phyloP scores from a whole-genome alignment of 192 early-diverging fungal species.

The Tieghemiomyces parasiticus region DNA sequence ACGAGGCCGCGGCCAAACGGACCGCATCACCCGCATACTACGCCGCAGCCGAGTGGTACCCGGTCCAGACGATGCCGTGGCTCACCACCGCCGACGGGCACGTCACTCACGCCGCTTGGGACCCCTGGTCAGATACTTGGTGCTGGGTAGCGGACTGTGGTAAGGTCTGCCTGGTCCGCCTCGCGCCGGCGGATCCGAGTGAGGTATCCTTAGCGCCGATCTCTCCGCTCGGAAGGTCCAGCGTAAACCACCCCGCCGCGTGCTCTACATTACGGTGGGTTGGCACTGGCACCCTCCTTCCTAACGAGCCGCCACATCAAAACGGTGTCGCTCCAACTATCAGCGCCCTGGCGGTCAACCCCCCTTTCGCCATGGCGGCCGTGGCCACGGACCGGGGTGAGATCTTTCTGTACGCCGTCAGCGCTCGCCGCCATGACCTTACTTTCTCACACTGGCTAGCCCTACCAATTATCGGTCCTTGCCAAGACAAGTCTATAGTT shows the following conservation, averaged over 20 bases:
- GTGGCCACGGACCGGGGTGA: constrained; percentile 18
- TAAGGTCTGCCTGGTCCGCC: neutral
- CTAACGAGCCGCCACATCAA: neutral
- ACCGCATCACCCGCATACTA: no score
- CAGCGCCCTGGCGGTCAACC: constrained; percentile 17
- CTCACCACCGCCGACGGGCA: neutral
- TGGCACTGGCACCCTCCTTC: constrained; percentile 11
- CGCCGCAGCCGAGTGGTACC: no score
- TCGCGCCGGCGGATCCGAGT: neutral
- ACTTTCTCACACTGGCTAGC: neutral
- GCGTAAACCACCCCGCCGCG: constrained; percentile 15
- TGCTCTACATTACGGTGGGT: no score
- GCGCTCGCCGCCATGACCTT: neutral
- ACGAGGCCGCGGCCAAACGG: no score
- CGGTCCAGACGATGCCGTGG: no score
- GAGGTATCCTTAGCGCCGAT: constrained; percentile 9
- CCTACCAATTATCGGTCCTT: neutral
- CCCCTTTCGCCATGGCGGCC: constrained; percentile 16
- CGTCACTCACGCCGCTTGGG: neutral
- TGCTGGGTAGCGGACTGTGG: constrained; percentile 5
- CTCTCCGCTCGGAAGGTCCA: neutral
- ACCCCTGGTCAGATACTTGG: neutral
- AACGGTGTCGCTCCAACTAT: neutral
- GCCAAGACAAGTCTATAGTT: no score
- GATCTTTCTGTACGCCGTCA: constrained; percentile 13